Percentiles rank a stretch among this genome's conserved stretches.
These are phyloP conservation scores for Panaeolus papilionaceus DNA, from an alignment of 768 basidiomycete genomes.

Conservation along the genomic window DNA sequence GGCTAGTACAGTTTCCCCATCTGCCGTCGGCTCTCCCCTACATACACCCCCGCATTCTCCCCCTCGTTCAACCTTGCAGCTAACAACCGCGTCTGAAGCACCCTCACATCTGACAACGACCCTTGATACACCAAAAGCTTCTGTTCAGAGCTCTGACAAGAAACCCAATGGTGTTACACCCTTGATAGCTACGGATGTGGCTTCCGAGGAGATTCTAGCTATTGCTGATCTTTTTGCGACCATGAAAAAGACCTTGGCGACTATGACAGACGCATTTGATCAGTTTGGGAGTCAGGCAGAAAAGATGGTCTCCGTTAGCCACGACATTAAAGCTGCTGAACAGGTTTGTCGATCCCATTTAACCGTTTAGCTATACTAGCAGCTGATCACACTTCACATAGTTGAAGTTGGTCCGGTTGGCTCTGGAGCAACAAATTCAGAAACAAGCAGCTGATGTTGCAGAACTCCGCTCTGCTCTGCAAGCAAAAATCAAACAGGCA, in stretches of 20 bases:
- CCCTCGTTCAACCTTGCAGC: conserved; percentile 17
- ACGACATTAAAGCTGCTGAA: conserved; percentile 49
- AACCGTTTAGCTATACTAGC: conserved; percentile 7
- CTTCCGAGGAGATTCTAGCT: conserved; percentile 46
- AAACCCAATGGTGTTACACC: not conserved
- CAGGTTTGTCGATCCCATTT: conserved; percentile 42
- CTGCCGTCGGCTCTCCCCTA: conserved; percentile 21
- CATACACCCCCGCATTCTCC: conserved; percentile 32
- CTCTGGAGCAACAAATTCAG: conserved; percentile 45
- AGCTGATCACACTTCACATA: conserved; percentile 30
- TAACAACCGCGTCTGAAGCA: conserved; percentile 16
- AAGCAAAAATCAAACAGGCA: conserved; percentile 46
- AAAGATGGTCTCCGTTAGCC: conserved; percentile 47
- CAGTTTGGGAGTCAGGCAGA: conserved; percentile 51
- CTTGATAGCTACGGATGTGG: conserved; percentile 28
- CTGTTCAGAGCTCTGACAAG: not conserved
- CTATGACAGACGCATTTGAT: conserved; percentile 51
- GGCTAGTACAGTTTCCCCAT: conserved; percentile 21
- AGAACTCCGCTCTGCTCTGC: conserved; percentile 39
- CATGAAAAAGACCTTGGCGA: conserved; percentile 49
- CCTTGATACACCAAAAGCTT: not conserved
- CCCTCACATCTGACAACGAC: not conserved
- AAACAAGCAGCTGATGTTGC: conserved; percentile 46
- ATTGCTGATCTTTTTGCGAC: conserved; percentile 51
- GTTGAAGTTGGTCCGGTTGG: conserved; percentile 45